phyloP scores from a whole-genome alignment of 805 yeast genomes.

The Cyberlindnera suaveolens region DNA sequence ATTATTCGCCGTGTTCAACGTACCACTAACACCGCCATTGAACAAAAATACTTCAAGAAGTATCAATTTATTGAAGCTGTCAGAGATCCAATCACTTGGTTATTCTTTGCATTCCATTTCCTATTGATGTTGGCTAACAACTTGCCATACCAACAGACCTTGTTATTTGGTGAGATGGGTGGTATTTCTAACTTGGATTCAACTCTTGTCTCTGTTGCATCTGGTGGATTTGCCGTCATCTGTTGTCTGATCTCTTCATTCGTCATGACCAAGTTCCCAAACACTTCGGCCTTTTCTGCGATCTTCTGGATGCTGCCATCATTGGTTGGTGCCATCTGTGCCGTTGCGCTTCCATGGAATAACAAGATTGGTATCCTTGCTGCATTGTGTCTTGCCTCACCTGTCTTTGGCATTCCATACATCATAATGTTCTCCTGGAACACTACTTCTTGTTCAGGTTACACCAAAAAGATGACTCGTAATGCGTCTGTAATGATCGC shows the following conservation, averaged over 20 bases:
- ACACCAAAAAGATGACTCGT: conserved; percentile 45
- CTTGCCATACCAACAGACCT: conserved; percentile 45
- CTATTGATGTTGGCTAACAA: conserved; percentile 46
- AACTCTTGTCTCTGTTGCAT: conserved; percentile 47
- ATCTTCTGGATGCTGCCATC: conserved; percentile 37
- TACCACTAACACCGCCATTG: conserved; percentile 33
- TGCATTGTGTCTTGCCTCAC: conserved; percentile 40
- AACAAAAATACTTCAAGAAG: conserved; percentile 37
- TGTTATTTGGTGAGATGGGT: conserved; percentile 41
- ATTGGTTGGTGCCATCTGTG: conserved; percentile 39
- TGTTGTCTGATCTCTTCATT: conserved; percentile 34
- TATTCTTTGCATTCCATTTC: conserved; percentile 26
- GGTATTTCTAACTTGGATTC: conserved; percentile 37
- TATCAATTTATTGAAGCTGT: conserved; percentile 37
- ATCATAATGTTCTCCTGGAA: conserved; percentile 32
- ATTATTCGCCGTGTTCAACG: conserved; percentile 36
- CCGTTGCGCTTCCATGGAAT: conserved; percentile 38
- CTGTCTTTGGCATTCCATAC: conserved; percentile 38
- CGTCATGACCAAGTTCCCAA: conserved; percentile 27
- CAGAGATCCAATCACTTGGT: conserved; percentile 37
- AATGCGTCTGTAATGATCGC: conserved; percentile 39
- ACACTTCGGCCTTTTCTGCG: conserved; percentile 33
- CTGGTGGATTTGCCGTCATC: conserved; percentile 41
- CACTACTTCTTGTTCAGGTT: conserved; percentile 35
- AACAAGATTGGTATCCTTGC: conserved; percentile 42